Evolutionary conservation across 495 filamentous ascomycete genomes (phyloP).

Genomic region (Penicillium paxilli): DNA sequence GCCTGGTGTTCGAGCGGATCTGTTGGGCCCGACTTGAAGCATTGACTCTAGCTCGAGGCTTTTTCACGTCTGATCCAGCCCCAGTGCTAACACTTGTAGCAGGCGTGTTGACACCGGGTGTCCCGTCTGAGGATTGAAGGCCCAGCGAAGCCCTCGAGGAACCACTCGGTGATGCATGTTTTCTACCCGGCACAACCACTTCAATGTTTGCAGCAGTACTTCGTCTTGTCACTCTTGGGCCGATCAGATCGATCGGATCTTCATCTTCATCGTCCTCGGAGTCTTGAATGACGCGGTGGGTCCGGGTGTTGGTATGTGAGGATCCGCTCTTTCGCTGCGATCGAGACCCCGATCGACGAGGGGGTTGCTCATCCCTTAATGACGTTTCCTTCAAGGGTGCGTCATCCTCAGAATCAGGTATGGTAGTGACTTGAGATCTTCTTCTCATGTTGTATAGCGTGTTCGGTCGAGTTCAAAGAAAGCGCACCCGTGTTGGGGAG

Average conservation of each 20-base stretch:
- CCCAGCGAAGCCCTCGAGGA: constrained; percentile 29
- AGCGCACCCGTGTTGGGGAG: background rate
- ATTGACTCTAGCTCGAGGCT: constrained; percentile 33
- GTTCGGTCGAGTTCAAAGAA: background rate
- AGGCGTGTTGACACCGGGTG: constrained; percentile 69
- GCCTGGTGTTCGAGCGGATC: constrained; percentile 40
- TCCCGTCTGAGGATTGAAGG: constrained; percentile 41
- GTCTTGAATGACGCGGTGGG: constrained; percentile 21
- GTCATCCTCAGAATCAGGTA: constrained; percentile 28
- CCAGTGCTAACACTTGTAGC: constrained; percentile 73
- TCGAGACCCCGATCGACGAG: constrained; percentile 23
- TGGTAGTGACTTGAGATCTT: constrained; percentile 8
- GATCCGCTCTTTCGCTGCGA: constrained; percentile 25
- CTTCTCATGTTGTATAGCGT: constrained; percentile 11
- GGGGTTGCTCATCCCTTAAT: constrained; percentile 16
- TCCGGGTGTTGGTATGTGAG: constrained; percentile 17
- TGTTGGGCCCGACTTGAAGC: constrained; percentile 40
- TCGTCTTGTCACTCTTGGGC: background rate
- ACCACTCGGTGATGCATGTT: constrained; percentile 22
- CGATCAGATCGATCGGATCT: background rate
- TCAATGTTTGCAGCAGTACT: constrained; percentile 15
- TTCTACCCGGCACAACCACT: constrained; percentile 41
- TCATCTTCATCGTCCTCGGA: constrained; percentile 25
- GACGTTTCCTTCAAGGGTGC: constrained; percentile 15
- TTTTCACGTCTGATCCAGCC: constrained; percentile 33